Conservation (phyloP, 768 basidiomycete genomes). For the Brasilioporus rufonigricans region DNA sequence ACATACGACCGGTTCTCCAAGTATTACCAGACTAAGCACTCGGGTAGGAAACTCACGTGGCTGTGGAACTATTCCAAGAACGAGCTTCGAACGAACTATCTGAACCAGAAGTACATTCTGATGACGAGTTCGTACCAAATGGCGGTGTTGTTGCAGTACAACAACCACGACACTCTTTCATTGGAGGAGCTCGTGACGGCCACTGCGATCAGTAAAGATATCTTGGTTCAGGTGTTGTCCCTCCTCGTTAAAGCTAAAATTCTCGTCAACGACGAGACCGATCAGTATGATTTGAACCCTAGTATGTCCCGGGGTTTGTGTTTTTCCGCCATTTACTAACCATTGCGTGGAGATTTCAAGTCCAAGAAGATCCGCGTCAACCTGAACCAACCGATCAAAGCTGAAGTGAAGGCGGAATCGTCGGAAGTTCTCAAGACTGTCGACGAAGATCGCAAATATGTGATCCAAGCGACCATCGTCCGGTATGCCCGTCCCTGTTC, state of each 20-base stretch:
- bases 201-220: conserved; percentile 78
- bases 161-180: conserved; percentile 83
- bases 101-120: conserved; percentile 93
- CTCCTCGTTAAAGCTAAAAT: conserved; percentile 87
- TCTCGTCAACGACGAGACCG: conserved; percentile 82
- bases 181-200: conserved; percentile 76
- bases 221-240: conserved; percentile 60
- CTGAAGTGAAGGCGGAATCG: conserved; percentile 90
- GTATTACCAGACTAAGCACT: conserved; percentile 93
- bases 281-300: conserved; percentile 92
- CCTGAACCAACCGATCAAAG: conserved; percentile 88
- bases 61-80: conserved; percentile 98
- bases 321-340: background rate
- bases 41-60: conserved; percentile 95
- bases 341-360: conserved; percentile 62
- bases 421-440: conserved; percentile 90
- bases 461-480: conserved; percentile 93
- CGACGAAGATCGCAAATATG: conserved; percentile 95
- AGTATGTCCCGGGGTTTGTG: conserved; percentile 35
- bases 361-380: conserved; percentile 93
- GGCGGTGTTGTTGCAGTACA: conserved; percentile 93
- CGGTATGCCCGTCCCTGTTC: conserved; percentile 38
- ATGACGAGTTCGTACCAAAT: conserved; percentile 96
- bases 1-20: conserved; percentile 90
- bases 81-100: conserved; percentile 90